phyloP scores from a whole-genome alignment of 305 asterid genomes.

The Solanum aculeatissimum region DNA sequence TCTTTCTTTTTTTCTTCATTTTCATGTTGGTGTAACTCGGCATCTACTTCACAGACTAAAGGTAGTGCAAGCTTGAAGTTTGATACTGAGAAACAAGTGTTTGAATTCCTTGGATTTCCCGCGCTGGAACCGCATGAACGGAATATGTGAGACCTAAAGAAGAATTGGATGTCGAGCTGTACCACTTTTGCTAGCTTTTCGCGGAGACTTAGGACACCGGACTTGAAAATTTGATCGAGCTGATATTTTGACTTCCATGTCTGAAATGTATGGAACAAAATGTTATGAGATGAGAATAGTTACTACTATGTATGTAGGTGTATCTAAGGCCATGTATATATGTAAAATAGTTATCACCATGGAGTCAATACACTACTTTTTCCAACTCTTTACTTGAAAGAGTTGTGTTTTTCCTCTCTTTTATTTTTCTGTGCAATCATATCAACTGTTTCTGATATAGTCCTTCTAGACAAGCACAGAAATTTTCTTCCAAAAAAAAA shows the following conservation, averaged over 20 bases:
- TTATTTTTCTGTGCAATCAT: too few species aligned
- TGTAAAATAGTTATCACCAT: not conserved
- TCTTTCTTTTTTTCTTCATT: not conserved
- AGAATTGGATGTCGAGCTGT: not conserved
- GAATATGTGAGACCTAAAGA: conserved; percentile 36
- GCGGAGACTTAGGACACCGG: not conserved
- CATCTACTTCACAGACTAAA: not conserved
- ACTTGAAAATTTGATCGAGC: not conserved
- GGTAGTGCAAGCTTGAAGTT: conserved; percentile 67
- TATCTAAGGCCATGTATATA: not conserved
- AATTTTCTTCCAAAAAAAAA: too few species aligned
- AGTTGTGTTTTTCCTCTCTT: not conserved
- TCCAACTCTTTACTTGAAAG: not conserved
- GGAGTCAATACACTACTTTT: not conserved
- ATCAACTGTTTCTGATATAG: too few species aligned
- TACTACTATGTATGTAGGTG: not conserved
- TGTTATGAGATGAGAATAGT: not conserved
- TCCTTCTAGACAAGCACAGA: too few species aligned
- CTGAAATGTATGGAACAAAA: not conserved
- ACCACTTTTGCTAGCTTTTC: not conserved
- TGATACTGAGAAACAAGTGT: conserved; percentile 69
- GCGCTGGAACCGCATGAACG: conserved; percentile 73
- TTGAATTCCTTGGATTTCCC: conserved; percentile 85
- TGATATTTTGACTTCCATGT: not conserved
- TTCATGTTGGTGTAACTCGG: not conserved